These are phyloP conservation scores for Daldinia concentrica DNA, from an alignment of 495 filamentous ascomycete genomes.

Conservation along the genomic window DNA sequence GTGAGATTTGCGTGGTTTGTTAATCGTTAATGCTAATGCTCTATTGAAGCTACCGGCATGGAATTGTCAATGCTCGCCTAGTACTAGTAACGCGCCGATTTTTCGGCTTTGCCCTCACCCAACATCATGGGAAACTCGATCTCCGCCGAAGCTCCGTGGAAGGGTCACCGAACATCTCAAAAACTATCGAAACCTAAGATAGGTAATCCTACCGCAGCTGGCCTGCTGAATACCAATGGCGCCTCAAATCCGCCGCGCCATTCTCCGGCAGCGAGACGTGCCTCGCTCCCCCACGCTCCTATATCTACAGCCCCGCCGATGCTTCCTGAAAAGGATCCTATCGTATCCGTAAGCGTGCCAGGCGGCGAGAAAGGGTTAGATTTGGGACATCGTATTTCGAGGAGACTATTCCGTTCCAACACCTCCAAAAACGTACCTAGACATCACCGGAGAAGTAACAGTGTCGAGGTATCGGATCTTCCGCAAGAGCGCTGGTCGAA, in stretches of 20 bases:
- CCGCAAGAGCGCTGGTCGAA: constrained; percentile 28
- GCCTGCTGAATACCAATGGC: constrained; percentile 53
- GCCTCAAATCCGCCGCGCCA: constrained; percentile 44
- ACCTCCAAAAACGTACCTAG: constrained; percentile 24
- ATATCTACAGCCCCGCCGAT: constrained; percentile 35
- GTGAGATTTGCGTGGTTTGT: constrained; percentile 11
- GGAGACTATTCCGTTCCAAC: constrained; percentile 35
- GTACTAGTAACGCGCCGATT: constrained; percentile 44
- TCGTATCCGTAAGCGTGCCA: not conserved
- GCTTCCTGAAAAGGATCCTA: constrained; percentile 14
- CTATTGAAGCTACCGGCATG: constrained; percentile 49
- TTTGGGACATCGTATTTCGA: constrained; percentile 23
- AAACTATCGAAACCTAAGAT: constrained; percentile 61
- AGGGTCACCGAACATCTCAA: constrained; percentile 49
- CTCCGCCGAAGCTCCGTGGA: constrained; percentile 54
- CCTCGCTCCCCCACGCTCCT: constrained; percentile 43
- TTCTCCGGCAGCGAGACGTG: constrained; percentile 38
- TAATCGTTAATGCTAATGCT: constrained; percentile 38
- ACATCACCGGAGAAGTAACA: constrained; percentile 26
- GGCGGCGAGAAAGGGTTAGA: constrained; percentile 15
- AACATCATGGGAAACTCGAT: constrained; percentile 58
- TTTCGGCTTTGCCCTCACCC: constrained; percentile 34
- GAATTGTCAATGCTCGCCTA: constrained; percentile 54
- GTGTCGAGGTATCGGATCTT: constrained; percentile 17
- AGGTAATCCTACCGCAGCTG: constrained; percentile 54